Base-by-base conservation (phyloP, 164 flowering plant genomes). In the Malania oleifera region DNA sequence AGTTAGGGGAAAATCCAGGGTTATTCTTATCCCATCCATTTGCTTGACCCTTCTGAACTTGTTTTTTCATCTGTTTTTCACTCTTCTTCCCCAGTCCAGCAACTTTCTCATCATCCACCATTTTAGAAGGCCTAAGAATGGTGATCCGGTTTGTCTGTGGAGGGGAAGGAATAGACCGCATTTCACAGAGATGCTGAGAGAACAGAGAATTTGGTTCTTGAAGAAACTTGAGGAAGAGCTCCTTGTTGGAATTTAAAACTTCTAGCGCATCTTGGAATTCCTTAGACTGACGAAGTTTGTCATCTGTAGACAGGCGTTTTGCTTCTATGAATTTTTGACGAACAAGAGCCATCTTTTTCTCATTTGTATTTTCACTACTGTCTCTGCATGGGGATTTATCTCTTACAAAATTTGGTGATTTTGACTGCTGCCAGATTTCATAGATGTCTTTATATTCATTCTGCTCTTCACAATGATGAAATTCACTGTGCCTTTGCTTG, bases 241-340 rank as follows among this genome's bases (percentile, higher is more conserved):
- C 97, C 60, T 66, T 80, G 52, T 90, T 84, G 62, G 96, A 78
- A 72, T 84, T 86, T 34, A 90, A 60, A 54, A 88, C 85, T 70
- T 88, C 98, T 31, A 88, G 44, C 40, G 97, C 96, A 70, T 87
- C 97, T 66, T 84, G 85, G 59, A 90, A 93, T 65, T 93, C 91
- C 78, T 83, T 81, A 22, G 96, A 80, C 68, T 86, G 85, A 23
- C 84, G 78, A 60, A 81, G 84, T 40, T 75, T 93, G 66, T 86
- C 96, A 65, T 86, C 87, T 25, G 82, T 82, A 1, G 83, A 71
- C 34, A 84, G 64, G n/a, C 84, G 86, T 66, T 93, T 93, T 59
- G 91, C 95, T 76, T 93, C 97, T 39, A 77, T 64, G 66, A 90
- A 89, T 66, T 89, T 93, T 66, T 87, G 89, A 45, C 92, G 96